Evolutionary conservation across 2,329 filamentous ascomycete genomes (phyloP), one percentile per base, ranked within the genome.

Genomic region (Microsporum canis): DNA sequence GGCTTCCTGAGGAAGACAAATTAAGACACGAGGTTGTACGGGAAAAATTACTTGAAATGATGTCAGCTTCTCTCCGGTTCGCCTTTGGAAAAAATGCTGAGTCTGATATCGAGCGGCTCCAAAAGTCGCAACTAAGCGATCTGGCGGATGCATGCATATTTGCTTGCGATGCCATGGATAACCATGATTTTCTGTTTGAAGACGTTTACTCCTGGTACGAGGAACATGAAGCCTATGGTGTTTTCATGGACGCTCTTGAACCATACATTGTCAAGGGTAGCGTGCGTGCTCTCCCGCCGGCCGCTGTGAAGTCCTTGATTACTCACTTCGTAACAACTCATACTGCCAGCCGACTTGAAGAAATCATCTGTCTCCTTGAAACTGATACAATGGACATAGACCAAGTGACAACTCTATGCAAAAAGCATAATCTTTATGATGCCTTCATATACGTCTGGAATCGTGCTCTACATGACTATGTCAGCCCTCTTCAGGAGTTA

Each of bases 391-490:
- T 99, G 70, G 95, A 99, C 71, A 85, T 99, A 66, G 92, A 99
- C 71, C 89, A 97, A 73, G 85, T 95, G 62, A 96, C 92, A 0
- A 82, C 83, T 10, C 79, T 99, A 29, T 99, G 94, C 80, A 95
- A 94, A 72, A 87, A 92, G 70, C 86, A 97, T 72, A 84, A 88
- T 65, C 81, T 99, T 3, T 99, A 96, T 70, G 95, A 99, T 73
- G 95, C 94, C 1, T 82, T 96, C 61, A 91, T 95, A 49, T 96
- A 97, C 71, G 88, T 99, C 60, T 99, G 94, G 94, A 97, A 95
- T 63, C 87, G 89, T 72, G 91, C 90, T 2, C 78, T 99, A 33
- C 79, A 80, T 64, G 95, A 99, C 73, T 96, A 95, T 68, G 86
- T 96, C 64, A 95, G 91, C 1, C 92, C 94, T 0, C 79, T 97